These are phyloP conservation scores for Barnettozyma californica DNA, from an alignment of 805 yeast genomes.

Conservation along the genomic window DNA sequence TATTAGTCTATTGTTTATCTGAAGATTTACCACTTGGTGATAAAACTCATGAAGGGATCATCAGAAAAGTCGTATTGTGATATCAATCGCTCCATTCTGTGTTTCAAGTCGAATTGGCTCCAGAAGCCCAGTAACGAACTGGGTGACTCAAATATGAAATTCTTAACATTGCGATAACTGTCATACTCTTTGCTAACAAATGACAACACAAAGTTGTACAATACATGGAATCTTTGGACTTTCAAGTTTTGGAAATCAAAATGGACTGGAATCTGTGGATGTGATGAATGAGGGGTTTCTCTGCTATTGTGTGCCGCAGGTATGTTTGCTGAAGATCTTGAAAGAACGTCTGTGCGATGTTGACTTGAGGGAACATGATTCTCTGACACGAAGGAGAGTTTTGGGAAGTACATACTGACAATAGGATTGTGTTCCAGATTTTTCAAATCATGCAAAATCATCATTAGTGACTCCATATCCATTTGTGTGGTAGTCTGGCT, in stretches of 20 bases:
- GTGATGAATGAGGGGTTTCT: neutral
- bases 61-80: conserved; percentile 9
- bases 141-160: neutral
- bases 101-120: conserved; percentile 9
- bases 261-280: neutral
- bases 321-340: neutral
- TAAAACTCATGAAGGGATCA: conserved; percentile 20
- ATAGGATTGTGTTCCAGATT: conserved; percentile 19
- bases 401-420: conserved; percentile 14
- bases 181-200: conserved; percentile 13
- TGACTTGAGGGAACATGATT: neutral
- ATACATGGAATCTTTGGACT: conserved; percentile 15
- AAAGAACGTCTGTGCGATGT: neutral
- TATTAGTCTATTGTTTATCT: no score
- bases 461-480: neutral
- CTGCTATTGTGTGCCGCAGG: neutral
- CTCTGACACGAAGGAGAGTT: conserved; percentile 3
- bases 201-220: conserved; percentile 14
- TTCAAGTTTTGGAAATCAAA: conserved; percentile 12
- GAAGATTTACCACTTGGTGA: neutral
- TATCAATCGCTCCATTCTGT: conserved; percentile 9
- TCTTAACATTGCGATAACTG: neutral
- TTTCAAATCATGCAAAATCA: conserved; percentile 12
- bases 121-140: conserved; percentile 12
- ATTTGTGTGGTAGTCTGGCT: neutral